Percentiles rank a stretch among this genome's conserved stretches.
Evolutionary conservation across 2,329 filamentous ascomycete species (phyloP).

Genomic region (Microdochium bolleyi): DNA sequence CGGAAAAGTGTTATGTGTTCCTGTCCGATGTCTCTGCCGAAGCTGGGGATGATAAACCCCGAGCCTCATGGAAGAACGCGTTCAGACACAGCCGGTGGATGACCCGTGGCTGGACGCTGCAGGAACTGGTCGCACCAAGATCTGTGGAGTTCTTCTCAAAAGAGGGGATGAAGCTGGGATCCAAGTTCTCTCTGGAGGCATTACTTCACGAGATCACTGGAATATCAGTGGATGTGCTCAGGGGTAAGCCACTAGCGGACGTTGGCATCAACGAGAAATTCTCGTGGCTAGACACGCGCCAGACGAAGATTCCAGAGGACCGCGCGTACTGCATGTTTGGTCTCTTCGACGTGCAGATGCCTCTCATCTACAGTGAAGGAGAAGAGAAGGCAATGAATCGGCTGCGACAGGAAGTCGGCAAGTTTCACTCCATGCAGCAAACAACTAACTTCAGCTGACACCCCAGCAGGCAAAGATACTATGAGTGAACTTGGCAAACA

Average conservation of each 20-base stretch:
- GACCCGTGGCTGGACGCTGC: background rate
- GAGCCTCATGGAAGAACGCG: no score
- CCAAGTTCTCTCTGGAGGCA: background rate
- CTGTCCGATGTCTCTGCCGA: background rate
- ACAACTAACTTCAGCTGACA: no score
- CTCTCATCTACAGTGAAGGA: slow-evolving; percentile 7
- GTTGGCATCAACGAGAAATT: background rate
- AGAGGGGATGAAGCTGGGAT: background rate
- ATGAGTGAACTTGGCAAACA: slow-evolving; percentile 1
- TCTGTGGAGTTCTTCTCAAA: background rate
- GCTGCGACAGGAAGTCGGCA: slow-evolving; percentile 3
- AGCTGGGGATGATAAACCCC: no score
- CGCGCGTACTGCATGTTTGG: background rate
- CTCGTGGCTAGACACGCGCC: background rate
- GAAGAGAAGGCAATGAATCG: slow-evolving; percentile 5
- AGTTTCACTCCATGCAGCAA: no score
- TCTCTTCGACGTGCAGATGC: slow-evolving; percentile 2
- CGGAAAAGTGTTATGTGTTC: background rate
- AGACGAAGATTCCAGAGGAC: background rate
- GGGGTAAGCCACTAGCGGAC: slow-evolving; percentile 1
- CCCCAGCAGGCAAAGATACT: background rate
- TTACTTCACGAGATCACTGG: background rate
- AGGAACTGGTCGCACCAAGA: background rate
- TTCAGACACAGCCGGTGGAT: background rate
- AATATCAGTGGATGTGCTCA: background rate